These are phyloP conservation scores for Blastocrithidia nonstop DNA, from an alignment of 208 protist species.

Conservation along the genomic window DNA sequence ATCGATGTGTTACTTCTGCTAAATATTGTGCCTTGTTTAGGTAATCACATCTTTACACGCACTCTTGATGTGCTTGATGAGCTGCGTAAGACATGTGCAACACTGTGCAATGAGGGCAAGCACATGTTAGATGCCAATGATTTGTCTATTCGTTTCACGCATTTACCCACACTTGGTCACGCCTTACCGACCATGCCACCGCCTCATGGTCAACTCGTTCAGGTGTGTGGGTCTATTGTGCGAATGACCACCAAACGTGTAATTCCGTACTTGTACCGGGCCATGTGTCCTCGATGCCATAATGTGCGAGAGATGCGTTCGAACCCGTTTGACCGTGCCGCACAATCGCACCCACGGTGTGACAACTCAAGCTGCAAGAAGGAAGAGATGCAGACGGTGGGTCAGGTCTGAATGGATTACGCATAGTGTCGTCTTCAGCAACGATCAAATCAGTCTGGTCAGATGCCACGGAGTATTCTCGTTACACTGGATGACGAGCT, in stretches of 20 bases:
- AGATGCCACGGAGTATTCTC: constrained; percentile 56
- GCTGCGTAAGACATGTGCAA: constrained; percentile 22
- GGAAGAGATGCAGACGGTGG: constrained; percentile 52
- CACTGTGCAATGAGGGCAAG: constrained; percentile 31
- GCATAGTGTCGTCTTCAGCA: constrained; percentile 80
- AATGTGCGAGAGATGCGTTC: constrained; percentile 23
- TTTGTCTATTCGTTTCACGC: constrained; percentile 50
- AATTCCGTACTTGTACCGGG: constrained; percentile 42
- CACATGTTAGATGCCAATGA: constrained; percentile 21
- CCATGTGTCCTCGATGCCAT: constrained; percentile 59
- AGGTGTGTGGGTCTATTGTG: constrained; percentile 69
- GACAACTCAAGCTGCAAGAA: constrained; percentile 29
- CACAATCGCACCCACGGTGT: constrained; percentile 23
- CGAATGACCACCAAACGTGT: constrained; percentile 68
- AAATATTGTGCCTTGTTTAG: constrained; percentile 22
- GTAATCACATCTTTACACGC: constrained; percentile 20
- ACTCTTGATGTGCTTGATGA: constrained; percentile 23
- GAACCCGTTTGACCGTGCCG: constrained; percentile 48
- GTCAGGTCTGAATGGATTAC: constrained; percentile 81
- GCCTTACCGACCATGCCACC: constrained; percentile 47
- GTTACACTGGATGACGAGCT: constrained; percentile 79
- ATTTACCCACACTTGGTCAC: constrained; percentile 32
- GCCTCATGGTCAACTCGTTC: constrained; percentile 35
- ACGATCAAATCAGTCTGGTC: constrained; percentile 50
- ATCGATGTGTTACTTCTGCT: constrained; percentile 71